Evolutionary conservation across 129 eudicot species (phyloP).

Genomic region (Cynara cardunculus): DNA sequence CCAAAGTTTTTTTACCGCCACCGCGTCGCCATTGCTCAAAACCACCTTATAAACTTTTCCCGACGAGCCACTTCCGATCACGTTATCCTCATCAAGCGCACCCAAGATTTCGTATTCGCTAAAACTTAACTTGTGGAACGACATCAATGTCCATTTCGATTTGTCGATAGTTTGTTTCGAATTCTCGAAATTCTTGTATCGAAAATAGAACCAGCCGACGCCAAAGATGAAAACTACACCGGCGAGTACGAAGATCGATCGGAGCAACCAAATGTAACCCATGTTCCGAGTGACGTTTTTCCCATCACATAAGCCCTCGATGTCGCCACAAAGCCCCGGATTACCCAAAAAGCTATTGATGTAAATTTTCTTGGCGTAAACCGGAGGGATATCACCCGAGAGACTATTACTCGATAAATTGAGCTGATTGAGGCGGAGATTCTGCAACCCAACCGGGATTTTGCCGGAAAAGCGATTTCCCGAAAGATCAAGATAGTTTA

Average conservation of each 20-base stretch:
- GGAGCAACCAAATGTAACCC: constrained; percentile 63
- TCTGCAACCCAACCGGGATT: constrained; percentile 59
- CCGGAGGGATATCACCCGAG: constrained; percentile 62
- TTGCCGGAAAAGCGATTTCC: constrained; percentile 60
- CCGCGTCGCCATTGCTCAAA: constrained; percentile 69
- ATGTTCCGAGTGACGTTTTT: constrained; percentile 33
- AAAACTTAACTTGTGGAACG: constrained; percentile 81
- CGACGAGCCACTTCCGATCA: constrained; percentile 80
- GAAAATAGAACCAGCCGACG: constrained; percentile 56
- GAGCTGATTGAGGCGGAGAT: constrained; percentile 70
- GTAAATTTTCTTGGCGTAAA: constrained; percentile 58
- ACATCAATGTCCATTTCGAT: constrained; percentile 91
- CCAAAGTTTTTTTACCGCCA: constrained; percentile 93
- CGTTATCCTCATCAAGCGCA: constrained; percentile 80
- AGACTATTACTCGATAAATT: constrained; percentile 56
- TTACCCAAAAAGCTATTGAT: constrained; percentile 64
- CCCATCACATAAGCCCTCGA: constrained; percentile 64
- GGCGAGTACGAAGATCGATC: constrained; percentile 58
- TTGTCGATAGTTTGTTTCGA: constrained; percentile 44
- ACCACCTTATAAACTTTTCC: constrained; percentile 95
- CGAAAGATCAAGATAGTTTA: constrained; percentile 76
- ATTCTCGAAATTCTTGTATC: constrained; percentile 43
- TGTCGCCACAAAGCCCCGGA: constrained; percentile 78
- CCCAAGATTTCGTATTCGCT: constrained; percentile 75
- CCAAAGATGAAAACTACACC: constrained; percentile 59